phyloP scores from a whole-genome alignment of 306 rosid species.

The Quercus variabilis region DNA sequence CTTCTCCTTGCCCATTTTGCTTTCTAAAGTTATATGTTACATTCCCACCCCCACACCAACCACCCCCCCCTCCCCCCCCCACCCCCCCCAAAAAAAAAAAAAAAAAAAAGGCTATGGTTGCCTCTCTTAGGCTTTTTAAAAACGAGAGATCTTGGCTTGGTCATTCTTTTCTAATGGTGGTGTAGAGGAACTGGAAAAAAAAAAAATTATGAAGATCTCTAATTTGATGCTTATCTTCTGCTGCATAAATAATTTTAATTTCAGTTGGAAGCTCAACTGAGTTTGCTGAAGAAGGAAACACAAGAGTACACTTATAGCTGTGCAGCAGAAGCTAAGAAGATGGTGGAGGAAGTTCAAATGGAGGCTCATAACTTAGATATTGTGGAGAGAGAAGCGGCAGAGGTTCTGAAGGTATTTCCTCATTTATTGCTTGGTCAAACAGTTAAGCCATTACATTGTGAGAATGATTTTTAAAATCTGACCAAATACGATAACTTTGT shows the following conservation, averaged over 20 bases:
- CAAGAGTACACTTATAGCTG: conserved; percentile 43
- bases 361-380: conserved; percentile 49
- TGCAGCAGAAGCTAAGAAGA: conserved; percentile 50
- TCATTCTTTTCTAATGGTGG: background rate
- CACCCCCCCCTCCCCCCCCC: too few species aligned
- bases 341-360: conserved; percentile 52
- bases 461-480: too few species aligned
- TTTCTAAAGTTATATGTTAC: too few species aligned
- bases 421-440: too few species aligned
- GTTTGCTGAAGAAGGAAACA: conserved; percentile 52
- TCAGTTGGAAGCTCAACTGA: conserved; percentile 64
- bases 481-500: too few species aligned
- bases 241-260: conserved; percentile 12
- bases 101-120: background rate
- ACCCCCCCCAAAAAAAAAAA: too few species aligned
- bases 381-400: conserved; percentile 70
- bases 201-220: conserved; percentile 1
- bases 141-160: too few species aligned
- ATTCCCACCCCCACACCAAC: too few species aligned
- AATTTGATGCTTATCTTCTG: conserved; percentile 14
- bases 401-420: conserved; percentile 26
- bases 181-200: conserved; percentile 9
- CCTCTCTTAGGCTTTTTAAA: background rate
- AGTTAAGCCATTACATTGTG: too few species aligned
- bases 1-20: too few species aligned